A percentile compares a stretch with the other conserved stretches of the same genome.
phyloP scores from a whole-genome alignment of 2,329 filamentous ascomycete species.

The Cordyceps javanica region DNA sequence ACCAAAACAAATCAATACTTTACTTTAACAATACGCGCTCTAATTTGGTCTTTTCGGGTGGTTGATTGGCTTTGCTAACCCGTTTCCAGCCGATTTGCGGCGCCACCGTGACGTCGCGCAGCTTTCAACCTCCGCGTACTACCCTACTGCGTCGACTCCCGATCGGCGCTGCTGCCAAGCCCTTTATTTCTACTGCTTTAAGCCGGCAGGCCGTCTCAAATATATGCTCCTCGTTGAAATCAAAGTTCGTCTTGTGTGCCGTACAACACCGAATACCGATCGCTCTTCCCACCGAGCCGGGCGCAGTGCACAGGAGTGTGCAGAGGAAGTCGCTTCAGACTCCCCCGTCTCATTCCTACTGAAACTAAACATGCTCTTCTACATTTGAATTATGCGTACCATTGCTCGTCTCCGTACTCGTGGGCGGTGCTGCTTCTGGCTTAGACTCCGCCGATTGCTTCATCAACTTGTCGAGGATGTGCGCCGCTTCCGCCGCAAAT shows the following conservation, averaged over 20 bases:
- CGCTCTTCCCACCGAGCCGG: not conserved
- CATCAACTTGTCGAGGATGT: conserved; percentile 12
- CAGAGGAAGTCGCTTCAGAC: no score
- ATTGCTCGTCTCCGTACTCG: no score
- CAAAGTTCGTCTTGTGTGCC: no score
- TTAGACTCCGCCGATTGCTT: not conserved
- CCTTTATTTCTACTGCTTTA: not conserved
- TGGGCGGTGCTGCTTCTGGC: not conserved
- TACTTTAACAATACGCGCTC: not conserved
- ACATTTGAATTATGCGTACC: no score
- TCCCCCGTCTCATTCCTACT: no score
- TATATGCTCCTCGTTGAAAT: no score
- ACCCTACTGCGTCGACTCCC: not conserved
- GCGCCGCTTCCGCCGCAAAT: conserved; percentile 10
- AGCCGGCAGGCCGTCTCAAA: no score
- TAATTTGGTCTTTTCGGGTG: not conserved
- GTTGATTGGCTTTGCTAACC: not conserved
- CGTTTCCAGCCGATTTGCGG: not conserved
- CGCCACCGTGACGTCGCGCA: not conserved
- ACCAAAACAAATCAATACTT: not conserved
- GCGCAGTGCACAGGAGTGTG: no score
- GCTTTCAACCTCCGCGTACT: not conserved
- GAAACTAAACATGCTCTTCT: no score
- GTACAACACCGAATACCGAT: not conserved
- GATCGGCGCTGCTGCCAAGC: not conserved